Evolutionary conservation across 345 rosid species (phyloP).

Genomic region (Garcia nutans): DNA sequence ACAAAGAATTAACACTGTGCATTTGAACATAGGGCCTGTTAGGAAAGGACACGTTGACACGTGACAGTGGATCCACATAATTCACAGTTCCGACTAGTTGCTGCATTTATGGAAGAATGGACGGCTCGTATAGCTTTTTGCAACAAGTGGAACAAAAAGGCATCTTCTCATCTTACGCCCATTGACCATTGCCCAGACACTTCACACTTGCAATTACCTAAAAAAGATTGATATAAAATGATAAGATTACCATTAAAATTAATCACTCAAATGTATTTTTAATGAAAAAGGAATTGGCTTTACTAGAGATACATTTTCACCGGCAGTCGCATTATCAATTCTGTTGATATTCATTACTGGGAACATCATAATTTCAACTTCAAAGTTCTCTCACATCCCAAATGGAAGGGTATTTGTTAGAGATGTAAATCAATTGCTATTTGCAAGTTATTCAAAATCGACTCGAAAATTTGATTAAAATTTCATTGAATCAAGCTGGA

Average conservation of each 20-base stretch:
- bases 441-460: too few relatives aligned
- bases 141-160: not conserved
- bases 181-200: conserved; percentile 1
- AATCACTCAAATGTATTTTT: too few relatives aligned
- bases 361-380: not conserved
- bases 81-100: not conserved
- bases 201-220: not conserved
- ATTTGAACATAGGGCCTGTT: not conserved
- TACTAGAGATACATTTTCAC: too few relatives aligned
- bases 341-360: not conserved
- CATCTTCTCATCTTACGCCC: not conserved
- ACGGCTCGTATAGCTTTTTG: not conserved
- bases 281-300: too few relatives aligned
- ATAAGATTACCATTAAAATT: too few relatives aligned
- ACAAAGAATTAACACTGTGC: not conserved
- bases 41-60: not conserved
- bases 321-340: not conserved
- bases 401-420: too few relatives aligned
- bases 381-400: not conserved
- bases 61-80: not conserved
- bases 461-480: too few relatives aligned
- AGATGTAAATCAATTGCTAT: too few relatives aligned
- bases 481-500: too few relatives aligned
- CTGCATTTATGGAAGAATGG: not conserved
- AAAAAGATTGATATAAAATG: too few relatives aligned